Evolutionary conservation across 2,329 filamentous ascomycete species (phyloP).

Genomic region (Zymoseptoria brevis): DNA sequence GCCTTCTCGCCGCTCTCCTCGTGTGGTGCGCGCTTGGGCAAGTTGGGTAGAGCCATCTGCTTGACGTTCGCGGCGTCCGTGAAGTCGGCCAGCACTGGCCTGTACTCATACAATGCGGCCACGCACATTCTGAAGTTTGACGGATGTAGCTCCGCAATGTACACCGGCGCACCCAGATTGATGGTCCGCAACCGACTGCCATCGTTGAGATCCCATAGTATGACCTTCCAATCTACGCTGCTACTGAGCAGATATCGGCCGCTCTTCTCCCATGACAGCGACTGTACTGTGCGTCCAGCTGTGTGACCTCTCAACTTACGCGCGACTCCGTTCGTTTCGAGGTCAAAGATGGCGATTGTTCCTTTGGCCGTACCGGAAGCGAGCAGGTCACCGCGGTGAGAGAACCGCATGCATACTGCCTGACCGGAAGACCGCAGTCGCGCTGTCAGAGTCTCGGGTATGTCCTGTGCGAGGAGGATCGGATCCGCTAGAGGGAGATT

Average conservation of each 20-base stretch:
- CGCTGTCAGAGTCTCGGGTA: constrained; percentile 81
- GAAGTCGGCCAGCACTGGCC: constrained; percentile 75
- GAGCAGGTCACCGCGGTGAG: constrained; percentile 86
- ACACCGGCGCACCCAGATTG: constrained; percentile 85
- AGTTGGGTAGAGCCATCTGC: constrained; percentile 64
- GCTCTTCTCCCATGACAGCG: constrained; percentile 87
- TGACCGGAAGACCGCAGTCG: constrained; percentile 65
- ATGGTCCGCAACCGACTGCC: constrained; percentile 69
- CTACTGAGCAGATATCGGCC: constrained; percentile 86
- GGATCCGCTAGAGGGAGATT: constrained; percentile 66
- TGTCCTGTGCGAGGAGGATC: constrained; percentile 68
- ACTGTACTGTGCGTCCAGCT: constrained; percentile 69
- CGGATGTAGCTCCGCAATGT: constrained; percentile 91
- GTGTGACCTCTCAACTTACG: constrained; percentile 90
- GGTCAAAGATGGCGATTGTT: constrained; percentile 89
- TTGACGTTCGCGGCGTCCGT: constrained; percentile 50
- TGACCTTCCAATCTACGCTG: constrained; percentile 93
- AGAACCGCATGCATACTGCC: constrained; percentile 71
- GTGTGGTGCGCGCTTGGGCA: constrained; percentile 64
- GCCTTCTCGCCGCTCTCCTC: constrained; percentile 76
- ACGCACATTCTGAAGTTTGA: constrained; percentile 81
- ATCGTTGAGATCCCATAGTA: constrained; percentile 84
- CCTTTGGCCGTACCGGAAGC: constrained; percentile 87
- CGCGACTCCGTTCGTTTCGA: constrained; percentile 94
- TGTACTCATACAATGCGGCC: constrained; percentile 86